These are phyloP conservation scores for Trichoderma sp. DNA, from an alignment of 2,329 filamentous ascomycete genomes.

Conservation along the genomic window DNA sequence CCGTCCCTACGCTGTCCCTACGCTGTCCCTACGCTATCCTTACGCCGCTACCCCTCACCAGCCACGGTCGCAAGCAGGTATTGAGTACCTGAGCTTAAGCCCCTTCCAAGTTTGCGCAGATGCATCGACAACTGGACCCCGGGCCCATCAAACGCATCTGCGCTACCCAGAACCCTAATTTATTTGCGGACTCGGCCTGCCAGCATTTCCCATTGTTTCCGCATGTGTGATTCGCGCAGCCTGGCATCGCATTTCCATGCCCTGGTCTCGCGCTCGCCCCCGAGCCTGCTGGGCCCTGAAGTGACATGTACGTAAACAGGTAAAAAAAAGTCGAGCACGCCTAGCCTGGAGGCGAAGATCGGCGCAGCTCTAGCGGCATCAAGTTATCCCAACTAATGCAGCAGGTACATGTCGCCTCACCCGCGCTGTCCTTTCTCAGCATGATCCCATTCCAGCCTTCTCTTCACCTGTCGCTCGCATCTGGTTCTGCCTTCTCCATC, in stretches of 20 bases:
- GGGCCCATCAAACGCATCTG: background rate
- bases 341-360: background rate
- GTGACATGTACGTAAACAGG: no score
- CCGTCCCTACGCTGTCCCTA: background rate
- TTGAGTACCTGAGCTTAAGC: background rate
- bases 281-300: background rate
- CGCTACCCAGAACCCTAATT: background rate
- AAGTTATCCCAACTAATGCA: slow-evolving; percentile 12
- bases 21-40: background rate
- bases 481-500: background rate
- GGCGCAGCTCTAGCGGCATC: slow-evolving; percentile 1
- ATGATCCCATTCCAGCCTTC: slow-evolving; percentile 5
- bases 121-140: slow-evolving; percentile 1
- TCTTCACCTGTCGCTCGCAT: background rate
- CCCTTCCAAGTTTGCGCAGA: background rate
- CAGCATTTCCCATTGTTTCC: background rate
- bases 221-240: background rate
- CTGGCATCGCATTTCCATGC: no score
- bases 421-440: background rate
- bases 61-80: no score
- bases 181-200: background rate
- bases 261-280: background rate
- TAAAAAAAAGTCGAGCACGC: background rate
- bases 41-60: no score
- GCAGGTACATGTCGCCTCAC: slow-evolving; percentile 6